Evolutionary conservation across 2,329 filamentous ascomycete species (phyloP), one percentile per base, ranked within the genome.

Genomic region (Fonsecaea pugnacius): DNA sequence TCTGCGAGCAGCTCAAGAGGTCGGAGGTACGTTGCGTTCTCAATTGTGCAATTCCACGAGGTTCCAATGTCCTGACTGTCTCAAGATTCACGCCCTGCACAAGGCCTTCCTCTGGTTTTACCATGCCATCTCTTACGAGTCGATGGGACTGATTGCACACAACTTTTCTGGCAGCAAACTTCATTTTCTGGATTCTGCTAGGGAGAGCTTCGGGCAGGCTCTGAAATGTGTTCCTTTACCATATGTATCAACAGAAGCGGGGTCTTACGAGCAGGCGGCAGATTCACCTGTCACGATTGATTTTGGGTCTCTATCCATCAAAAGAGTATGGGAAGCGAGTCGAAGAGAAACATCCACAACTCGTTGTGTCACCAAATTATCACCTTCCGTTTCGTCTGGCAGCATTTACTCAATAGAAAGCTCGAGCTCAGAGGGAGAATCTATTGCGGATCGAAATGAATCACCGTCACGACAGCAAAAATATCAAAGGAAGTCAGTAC

Each of bases 71-170:
- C 7, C 35, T 52, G 43, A 46, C 12, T 36, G 27, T 33, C 2
- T 14, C 18, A 33, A 72, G 69, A 56, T 66, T 18, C 70, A 71
- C 62, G 64, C 65, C 9, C 48, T 72, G 7, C 68, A 69, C 33
- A n/a, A 59, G 36, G 56, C 63, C 16, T 71, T 69, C 60, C 68
- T 72, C 50, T 63, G 62, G 58, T 72, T 69, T 59, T 70, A 71
- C 53, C 62, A 68, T 46, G 70, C 69, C 30, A 60, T 64, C 8
- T 71, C 60, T 35, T 67, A 70, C 58, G 70, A 72, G 51, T 60
- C 62, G 10, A 67, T 70, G 48, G 70, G 70, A 10, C 62, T 69
- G 16, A 58, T 67, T 32, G 66, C 70, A 7, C 70, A 72, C 63
- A 63, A 68, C 30, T 69, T 65, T 43, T 72, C 70, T 7, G 50